phyloP scores from a whole-genome alignment of 495 filamentous ascomycete species.

The Symbiotaphrina buchneri region DNA sequence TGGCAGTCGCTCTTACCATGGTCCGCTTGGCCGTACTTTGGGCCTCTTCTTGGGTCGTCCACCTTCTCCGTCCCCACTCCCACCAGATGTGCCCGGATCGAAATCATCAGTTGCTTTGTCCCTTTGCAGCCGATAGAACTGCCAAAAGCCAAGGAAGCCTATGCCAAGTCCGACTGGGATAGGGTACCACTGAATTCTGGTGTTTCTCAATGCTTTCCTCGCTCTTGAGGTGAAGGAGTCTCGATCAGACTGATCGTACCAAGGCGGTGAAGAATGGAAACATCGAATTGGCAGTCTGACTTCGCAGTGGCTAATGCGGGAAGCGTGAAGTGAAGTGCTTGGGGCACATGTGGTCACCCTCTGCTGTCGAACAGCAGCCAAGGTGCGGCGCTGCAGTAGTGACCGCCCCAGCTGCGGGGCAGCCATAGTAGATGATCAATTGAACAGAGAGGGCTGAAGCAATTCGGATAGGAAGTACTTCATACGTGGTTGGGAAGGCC shows the following conservation, averaged over 20 bases:
- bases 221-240: slow-evolving; percentile 40
- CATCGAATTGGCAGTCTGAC: too few species aligned
- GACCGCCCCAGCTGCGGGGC: too few species aligned
- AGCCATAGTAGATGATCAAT: too few species aligned
- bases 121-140: slow-evolving; percentile 48
- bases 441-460: too few species aligned
- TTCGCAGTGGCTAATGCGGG: too few species aligned
- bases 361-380: too few species aligned
- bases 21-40: slow-evolving; percentile 61
- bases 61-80: slow-evolving; percentile 8
- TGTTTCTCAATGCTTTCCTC: slow-evolving; percentile 40
- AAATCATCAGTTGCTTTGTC: slow-evolving; percentile 19
- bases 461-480: too few species aligned
- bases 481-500: too few species aligned
- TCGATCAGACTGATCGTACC: slow-evolving; percentile 17
- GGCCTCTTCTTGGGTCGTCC: slow-evolving; percentile 36
- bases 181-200: slow-evolving; percentile 83
- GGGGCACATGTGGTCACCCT: too few species aligned
- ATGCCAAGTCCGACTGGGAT: slow-evolving; percentile 84
- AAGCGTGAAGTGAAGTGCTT: too few species aligned
- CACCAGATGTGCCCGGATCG: slow-evolving; percentile 5
- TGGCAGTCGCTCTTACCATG: too few species aligned
- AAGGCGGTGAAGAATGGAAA: slow-evolving; percentile 20
- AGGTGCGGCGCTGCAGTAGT: too few species aligned
- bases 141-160: slow-evolving; percentile 60